Conservation (phyloP, 495 filamentous ascomycete species). For the Penicillium odoratum region DNA sequence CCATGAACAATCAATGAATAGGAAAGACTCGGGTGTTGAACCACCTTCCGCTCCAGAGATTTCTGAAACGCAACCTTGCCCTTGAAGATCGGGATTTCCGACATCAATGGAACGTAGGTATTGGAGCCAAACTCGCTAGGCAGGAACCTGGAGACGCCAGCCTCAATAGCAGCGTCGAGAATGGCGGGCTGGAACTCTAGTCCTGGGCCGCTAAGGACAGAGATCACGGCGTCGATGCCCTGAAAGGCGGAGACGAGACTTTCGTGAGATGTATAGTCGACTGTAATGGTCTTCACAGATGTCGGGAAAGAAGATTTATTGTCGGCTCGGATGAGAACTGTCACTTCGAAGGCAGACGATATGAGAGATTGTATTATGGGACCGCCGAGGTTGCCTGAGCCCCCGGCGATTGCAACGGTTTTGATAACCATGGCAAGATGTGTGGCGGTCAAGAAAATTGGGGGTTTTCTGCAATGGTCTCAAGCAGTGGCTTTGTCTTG, state of each 20-base stretch:
- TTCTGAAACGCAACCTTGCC: conserved; percentile 2
- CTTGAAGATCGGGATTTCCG: conserved; percentile 4
- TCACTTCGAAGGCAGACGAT: background rate
- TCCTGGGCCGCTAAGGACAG: conserved; percentile 25
- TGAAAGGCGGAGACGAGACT: conserved; percentile 27
- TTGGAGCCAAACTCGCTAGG: conserved; percentile 46
- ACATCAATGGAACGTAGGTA: background rate
- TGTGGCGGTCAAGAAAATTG: background rate
- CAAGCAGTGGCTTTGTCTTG: background rate
- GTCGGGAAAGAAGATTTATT: background rate
- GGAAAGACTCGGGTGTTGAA: background rate
- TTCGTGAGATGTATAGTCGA: conserved; percentile 25
- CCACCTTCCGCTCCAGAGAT: background rate
- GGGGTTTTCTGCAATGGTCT: background rate
- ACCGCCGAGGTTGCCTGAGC: background rate
- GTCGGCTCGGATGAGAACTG: background rate
- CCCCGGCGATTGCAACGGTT: conserved; percentile 1
- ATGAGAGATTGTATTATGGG: background rate
- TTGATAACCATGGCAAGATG: background rate
- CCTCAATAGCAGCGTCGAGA: conserved; percentile 52
- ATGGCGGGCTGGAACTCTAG: conserved; percentile 39
- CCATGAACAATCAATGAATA: conserved; percentile 14
- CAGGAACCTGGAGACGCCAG: conserved; percentile 55
- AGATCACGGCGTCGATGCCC: conserved; percentile 41
- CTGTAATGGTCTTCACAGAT: conserved; percentile 1